These are phyloP conservation scores for Aspergillus carbonarius DNA, from an alignment of 2,329 filamentous ascomycete genomes.

Conservation along the genomic window DNA sequence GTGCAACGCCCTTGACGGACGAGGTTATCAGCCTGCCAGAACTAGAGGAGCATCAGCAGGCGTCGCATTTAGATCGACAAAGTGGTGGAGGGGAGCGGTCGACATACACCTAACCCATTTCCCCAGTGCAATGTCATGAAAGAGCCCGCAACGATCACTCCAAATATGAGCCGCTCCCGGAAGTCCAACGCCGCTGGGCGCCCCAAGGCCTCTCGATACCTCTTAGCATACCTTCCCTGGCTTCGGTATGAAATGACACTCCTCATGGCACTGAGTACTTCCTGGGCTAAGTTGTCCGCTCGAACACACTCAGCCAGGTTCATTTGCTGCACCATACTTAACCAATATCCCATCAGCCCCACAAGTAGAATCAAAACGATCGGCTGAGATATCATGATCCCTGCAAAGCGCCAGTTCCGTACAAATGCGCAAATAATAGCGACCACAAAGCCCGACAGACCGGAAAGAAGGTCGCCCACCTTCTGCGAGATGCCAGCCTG, in stretches of 20 bases:
- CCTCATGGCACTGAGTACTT: conserved; percentile 5
- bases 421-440: neutral
- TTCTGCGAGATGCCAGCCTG: conserved; percentile 62
- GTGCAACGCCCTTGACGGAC: conserved; percentile 6
- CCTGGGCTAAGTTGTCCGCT: conserved; percentile 6
- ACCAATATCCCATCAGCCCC: neutral
- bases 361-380: conserved; percentile 65
- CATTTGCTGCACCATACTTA: neutral
- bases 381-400: conserved; percentile 50
- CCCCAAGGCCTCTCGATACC: neutral
- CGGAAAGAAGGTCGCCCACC: neutral
- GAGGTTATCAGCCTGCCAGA: conserved; percentile 8
- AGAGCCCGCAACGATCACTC: conserved; percentile 2
- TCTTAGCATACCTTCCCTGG: conserved; percentile 1
- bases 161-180: conserved; percentile 8
- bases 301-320: neutral
- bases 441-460: conserved; percentile 6
- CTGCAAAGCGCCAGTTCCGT: conserved; percentile 1
- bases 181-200: neutral
- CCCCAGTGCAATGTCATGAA: conserved; percentile 9
- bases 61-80: neutral
- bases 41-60: neutral
- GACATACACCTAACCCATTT: conserved; percentile 10
- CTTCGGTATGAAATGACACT: conserved; percentile 8
- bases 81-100: neutral